Base-by-base conservation (phyloP, 1,284 basidiomycete genomes). In the Termitomyces sp. region DNA sequence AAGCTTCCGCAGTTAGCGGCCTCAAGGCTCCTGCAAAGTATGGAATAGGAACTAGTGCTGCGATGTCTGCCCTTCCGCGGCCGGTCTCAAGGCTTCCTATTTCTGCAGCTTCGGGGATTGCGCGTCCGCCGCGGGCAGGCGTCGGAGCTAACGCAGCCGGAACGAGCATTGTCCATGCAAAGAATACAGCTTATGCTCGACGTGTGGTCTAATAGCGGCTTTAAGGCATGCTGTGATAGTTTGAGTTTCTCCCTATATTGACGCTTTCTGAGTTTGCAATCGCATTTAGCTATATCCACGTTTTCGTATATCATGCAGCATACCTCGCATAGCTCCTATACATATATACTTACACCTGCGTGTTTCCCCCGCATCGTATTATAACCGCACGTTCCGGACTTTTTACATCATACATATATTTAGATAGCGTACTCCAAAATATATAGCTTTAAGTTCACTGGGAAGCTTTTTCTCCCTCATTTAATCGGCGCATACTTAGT, bases 11-110 rank as follows among this genome's bases (percentile, higher is more conserved):
- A 10, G 38, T 50, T 31, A 62, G 59, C 42, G 62, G 61, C 10
- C 52, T 66, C 37, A 64, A 57, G 48, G 57, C 60, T 50, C 60
- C 66, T 56, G 46, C 57, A 21, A 56, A 63, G 60, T 58, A 56
- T 54, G 52, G 48, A 19, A 26, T 37, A 8, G 51, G 54, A 31
- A 47, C 30, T 19, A 48, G 49, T 31, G 37, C 50, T 28, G 44
- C 24, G 26, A 40, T 24, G 28, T 57, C 58, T 18, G 49, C 56
- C 33, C 53, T 57, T 18, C 56, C 56, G 24, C 46, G 58, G 43
- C 55, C 53, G 30, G 50, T 46, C n/a, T 54, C 52, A 11, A 54
- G 57, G 37, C 52, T 57, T 52, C 57, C 57, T 39, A 46, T 42
- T n/a, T 30, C 53, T 16, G 45, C 49, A 14, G 47, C 34, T 30